Percentiles rank a stretch among this genome's conserved stretches.
Evolutionary conservation across 2,329 filamentous ascomycete species (phyloP).

Genomic region (Aspergillus puulaauensis): DNA sequence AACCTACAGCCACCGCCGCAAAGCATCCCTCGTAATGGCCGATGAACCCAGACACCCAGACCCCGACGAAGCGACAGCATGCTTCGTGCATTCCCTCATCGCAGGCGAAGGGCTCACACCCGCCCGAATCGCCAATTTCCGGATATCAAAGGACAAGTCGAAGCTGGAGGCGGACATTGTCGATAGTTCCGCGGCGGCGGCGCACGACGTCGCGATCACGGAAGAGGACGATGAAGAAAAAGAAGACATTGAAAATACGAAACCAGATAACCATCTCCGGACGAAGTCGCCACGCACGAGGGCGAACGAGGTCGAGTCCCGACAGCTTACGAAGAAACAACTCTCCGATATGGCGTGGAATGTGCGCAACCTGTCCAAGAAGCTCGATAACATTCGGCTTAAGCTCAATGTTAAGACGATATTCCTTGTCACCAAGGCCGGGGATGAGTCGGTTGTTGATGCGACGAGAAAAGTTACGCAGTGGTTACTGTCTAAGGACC

Average conservation of each 20-base stretch:
- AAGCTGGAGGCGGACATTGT: constrained; percentile 2
- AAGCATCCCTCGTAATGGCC: constrained; percentile 57
- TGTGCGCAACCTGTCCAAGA: constrained; percentile 84
- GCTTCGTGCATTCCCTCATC: constrained; percentile 62
- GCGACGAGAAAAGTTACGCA: constrained; percentile 74
- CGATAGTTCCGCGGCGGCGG: constrained; percentile 19
- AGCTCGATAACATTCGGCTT: constrained; percentile 77
- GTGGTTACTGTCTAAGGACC: constrained; percentile 76
- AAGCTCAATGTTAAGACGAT: constrained; percentile 79
- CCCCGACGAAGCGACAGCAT: constrained; percentile 49
- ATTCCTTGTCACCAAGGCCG: constrained; percentile 88
- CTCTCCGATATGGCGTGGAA: constrained; percentile 97
- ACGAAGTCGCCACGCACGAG: constrained; percentile 25
- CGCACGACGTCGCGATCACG: constrained; percentile 20
- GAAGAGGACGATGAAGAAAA: constrained; percentile 15
- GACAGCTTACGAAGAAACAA: constrained; percentile 92
- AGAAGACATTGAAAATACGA: neutral
- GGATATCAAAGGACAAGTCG: neutral
- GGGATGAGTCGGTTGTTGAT: constrained; percentile 75
- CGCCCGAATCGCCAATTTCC: neutral
- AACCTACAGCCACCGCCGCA: constrained; percentile 53
- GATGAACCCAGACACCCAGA: constrained; percentile 42
- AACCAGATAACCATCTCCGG: neutral
- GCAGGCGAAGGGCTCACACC: constrained; percentile 27
- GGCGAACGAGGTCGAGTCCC: constrained; percentile 54